Base-by-base conservation (phyloP, 176 grass and related monocot genomes). In the Pharus latifolius region DNA sequence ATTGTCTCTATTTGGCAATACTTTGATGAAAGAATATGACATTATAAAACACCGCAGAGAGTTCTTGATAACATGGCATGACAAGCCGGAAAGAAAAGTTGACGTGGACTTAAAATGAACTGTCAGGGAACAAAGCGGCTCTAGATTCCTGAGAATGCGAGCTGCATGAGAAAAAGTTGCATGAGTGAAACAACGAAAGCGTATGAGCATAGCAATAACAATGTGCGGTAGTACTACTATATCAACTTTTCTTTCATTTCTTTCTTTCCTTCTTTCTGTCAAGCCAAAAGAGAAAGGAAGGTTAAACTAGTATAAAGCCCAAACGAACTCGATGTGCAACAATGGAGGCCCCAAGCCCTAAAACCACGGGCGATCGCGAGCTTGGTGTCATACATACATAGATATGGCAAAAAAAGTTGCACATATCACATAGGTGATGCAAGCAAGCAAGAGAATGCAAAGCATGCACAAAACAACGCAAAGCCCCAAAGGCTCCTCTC, bases 361-460 rank as follows among this genome's bases (percentile, higher is more conserved):
- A 38, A 85, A 63, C 74, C 80, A 75, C 76, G 55, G 46, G 69
- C 48, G 63, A 67, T 74, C 76, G 69, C 54, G 62, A 32, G 34
- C 74, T 79, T 69, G 69, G 55, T 75, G 70, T 75, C 83, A 31
- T n/a, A n/a, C n/a, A n/a, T n/a, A n/a, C 77, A 58, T 80, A 70
- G 80, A 80, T 70, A 75, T 80, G 77, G 76, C 77, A 85, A 76
- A 56, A 85, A 85, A 85, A 85, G 77, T 75, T 85, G 74, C 43
- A 32, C 60, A 43, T n/a, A n/a, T n/a, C n/a, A n/a, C n/a, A n/a
- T n/a, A n/a, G n/a, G n/a, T n/a, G 67, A 24, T n/a, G 25, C 31
- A 37, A 65, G 35, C n/a, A n/a, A n/a, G n/a, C n/a, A 55, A n/a
- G 11, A 32, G 52, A 50, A 72, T 57, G 48, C 42, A 44, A 69